Conservation (phyloP, 202 grass and related monocot species). For the Setaria viridis region DNA sequence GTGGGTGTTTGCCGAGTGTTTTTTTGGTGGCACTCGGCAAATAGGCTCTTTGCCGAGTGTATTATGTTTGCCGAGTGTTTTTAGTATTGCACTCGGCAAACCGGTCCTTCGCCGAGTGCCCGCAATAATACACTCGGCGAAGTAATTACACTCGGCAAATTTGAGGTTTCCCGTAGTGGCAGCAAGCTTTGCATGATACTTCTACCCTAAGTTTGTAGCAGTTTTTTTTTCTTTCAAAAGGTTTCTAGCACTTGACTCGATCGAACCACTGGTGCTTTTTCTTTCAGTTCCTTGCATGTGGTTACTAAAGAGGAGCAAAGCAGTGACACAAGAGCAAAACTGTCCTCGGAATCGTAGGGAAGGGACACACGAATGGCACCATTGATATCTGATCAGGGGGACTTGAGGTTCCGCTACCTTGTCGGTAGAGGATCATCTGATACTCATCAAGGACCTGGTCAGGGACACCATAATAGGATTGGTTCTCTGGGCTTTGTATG, state of each 20-base stretch:
- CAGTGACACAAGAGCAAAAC: conserved; percentile 78
- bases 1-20: no score
- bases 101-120: no score
- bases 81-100: no score
- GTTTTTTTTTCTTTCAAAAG: no score
- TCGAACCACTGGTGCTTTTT: neutral
- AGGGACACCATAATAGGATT: conserved; percentile 78
- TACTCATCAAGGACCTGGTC: conserved; percentile 53
- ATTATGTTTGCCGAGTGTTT: no score
- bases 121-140: no score
- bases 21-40: no score
- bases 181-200: neutral
- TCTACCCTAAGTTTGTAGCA: no score
- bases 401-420: conserved; percentile 80
- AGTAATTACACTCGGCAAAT: no score
- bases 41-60: no score
- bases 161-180: no score
- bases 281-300: conserved; percentile 72
- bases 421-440: conserved; percentile 59
- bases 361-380: conserved; percentile 90
- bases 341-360: conserved; percentile 77
- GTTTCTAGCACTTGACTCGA: neutral
- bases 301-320: conserved; percentile 98
- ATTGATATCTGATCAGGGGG: conserved; percentile 79
- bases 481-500: conserved; percentile 73